A percentile compares a stretch with the other conserved stretches of the same genome.
phyloP scores from a whole-genome alignment of 371 early-diverging fungal genomes.

The Apophysomyces trapeziformis region DNA sequence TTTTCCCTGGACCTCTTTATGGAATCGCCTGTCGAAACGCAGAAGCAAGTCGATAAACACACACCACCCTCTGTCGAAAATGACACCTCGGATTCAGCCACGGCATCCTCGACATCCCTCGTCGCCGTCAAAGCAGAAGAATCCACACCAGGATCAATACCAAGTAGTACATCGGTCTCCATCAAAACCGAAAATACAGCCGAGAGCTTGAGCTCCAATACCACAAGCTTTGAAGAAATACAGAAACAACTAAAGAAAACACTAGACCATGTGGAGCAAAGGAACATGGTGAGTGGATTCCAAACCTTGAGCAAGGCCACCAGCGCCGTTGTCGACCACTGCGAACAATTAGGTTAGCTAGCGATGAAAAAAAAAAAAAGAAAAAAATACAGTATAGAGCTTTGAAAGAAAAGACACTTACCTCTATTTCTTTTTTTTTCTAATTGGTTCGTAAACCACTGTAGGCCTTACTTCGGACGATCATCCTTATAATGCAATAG shows the following conservation, averaged over 20 bases:
- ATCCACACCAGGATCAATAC: background rate
- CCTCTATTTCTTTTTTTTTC: background rate
- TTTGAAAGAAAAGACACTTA: background rate
- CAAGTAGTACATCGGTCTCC: background rate
- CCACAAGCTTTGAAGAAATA: constrained; percentile 66
- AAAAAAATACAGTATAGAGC: background rate
- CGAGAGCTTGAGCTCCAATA: constrained; percentile 23
- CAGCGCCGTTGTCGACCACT: constrained; percentile 71
- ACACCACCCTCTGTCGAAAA: background rate
- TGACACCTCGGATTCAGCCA: background rate
- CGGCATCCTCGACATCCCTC: background rate
- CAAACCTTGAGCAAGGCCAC: constrained; percentile 75
- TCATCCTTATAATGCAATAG: constrained; percentile 55
- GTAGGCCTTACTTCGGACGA: constrained; percentile 59
- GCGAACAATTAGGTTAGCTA: constrained; percentile 64
- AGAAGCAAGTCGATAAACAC: background rate
- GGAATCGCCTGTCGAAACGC: background rate
- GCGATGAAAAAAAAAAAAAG: background rate
- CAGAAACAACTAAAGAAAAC: constrained; percentile 75
- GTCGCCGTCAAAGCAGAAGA: background rate
- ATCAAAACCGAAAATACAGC: background rate
- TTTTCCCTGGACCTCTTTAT: background rate
- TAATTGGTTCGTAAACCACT: background rate
- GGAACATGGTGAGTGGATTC: constrained; percentile 73
- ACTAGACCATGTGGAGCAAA: constrained; percentile 68